phyloP scores from a whole-genome alignment of 495 filamentous ascomycete species.

The Penicillium steckii region DNA sequence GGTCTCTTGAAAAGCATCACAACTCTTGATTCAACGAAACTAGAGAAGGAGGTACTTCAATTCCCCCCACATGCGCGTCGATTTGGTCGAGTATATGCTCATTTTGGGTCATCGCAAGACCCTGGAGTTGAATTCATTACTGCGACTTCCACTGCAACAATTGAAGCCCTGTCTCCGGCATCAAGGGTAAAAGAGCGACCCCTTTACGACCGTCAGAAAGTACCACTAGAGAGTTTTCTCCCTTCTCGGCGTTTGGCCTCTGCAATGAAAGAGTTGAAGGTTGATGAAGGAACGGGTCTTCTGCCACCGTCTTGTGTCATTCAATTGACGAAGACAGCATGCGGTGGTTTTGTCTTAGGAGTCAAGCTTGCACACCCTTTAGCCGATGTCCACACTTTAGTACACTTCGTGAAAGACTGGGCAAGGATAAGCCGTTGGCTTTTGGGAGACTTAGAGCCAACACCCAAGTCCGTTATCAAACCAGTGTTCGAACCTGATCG shows the following conservation, averaged over 20 bases:
- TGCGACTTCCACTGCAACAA: slow-evolving; percentile 17
- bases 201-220: slow-evolving; percentile 23
- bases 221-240: slow-evolving; percentile 12
- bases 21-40: slow-evolving; percentile 4
- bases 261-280: neutral
- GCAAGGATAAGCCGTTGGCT: slow-evolving; percentile 25
- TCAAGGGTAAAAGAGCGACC: slow-evolving; percentile 22
- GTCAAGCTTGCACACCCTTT: slow-evolving; percentile 46
- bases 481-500: slow-evolving; percentile 28
- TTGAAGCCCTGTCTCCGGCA: slow-evolving; percentile 29
- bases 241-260: slow-evolving; percentile 8
- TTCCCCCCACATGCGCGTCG: slow-evolving; percentile 25
- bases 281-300: slow-evolving; percentile 1
- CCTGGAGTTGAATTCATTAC: slow-evolving; percentile 35
- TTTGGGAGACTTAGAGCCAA: neutral
- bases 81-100: slow-evolving; percentile 32
- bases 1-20: slow-evolving; percentile 25
- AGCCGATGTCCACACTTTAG: slow-evolving; percentile 46
- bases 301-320: slow-evolving; percentile 31
- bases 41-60: neutral
- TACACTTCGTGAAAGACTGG: slow-evolving; percentile 48
- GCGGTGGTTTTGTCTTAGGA: slow-evolving; percentile 41
- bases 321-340: slow-evolving; percentile 38
- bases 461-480: slow-evolving; percentile 2
- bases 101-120: slow-evolving; percentile 32